These are phyloP conservation scores for Aspergillus persii DNA, from an alignment of 2,329 filamentous ascomycete genomes.

Conservation along the genomic window DNA sequence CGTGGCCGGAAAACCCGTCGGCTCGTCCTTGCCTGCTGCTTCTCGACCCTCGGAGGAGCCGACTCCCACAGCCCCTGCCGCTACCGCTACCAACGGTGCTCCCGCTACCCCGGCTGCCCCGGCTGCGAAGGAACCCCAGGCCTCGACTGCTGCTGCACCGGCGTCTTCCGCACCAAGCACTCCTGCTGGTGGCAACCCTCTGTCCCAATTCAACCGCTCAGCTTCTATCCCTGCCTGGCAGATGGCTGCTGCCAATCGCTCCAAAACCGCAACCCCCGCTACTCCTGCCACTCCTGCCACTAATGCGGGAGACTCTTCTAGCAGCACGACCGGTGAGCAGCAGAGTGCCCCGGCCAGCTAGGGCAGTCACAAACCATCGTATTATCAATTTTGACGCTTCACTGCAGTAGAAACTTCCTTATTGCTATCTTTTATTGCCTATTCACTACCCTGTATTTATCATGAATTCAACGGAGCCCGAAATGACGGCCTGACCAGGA, in stretches of 20 bases:
- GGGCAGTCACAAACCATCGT: background rate
- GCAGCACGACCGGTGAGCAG: constrained; percentile 23
- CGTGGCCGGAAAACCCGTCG: constrained; percentile 30
- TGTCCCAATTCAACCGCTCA: constrained; percentile 49
- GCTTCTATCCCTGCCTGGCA: constrained; percentile 80
- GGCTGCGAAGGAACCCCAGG: constrained; percentile 27
- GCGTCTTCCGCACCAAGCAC: constrained; percentile 33
- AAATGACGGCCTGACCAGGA: background rate
- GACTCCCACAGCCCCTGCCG: constrained; percentile 19
- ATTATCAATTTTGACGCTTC: background rate
- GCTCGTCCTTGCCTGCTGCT: constrained; percentile 22
- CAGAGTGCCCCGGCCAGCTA: constrained; percentile 32
- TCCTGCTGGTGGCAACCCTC: constrained; percentile 43
- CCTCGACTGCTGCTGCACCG: constrained; percentile 24
- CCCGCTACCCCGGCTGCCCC: constrained; percentile 26
- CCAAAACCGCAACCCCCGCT: constrained; percentile 34
- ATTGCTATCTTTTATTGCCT: constrained; percentile 1
- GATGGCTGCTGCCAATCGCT: constrained; percentile 64
- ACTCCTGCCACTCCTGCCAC: constrained; percentile 17
- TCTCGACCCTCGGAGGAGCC: constrained; percentile 22
- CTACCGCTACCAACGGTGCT: constrained; percentile 11
- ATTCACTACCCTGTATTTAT: constrained; percentile 26
- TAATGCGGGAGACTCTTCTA: constrained; percentile 18
- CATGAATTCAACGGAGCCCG: constrained; percentile 1
- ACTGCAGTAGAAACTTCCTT: constrained; percentile 6